These are phyloP conservation scores for Penicillium turbatum DNA, from an alignment of 495 filamentous ascomycete genomes.

Conservation along the genomic window DNA sequence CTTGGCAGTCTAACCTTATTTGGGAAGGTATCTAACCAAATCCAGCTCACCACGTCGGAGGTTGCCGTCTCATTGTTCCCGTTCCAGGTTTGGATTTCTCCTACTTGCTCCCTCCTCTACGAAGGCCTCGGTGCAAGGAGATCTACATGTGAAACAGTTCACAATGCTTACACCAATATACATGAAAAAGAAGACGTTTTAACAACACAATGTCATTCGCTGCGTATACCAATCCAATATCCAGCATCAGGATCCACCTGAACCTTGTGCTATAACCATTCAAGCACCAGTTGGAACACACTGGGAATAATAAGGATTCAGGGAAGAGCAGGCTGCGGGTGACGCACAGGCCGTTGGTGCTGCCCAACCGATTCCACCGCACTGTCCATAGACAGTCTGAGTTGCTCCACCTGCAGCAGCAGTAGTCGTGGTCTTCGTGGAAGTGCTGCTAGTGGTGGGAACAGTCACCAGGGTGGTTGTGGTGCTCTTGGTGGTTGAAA, in stretches of 20 bases:
- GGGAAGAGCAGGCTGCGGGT: slow-evolving; percentile 38
- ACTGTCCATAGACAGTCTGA: slow-evolving; percentile 42
- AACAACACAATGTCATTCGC: not conserved
- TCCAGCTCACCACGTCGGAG: too few relatives aligned
- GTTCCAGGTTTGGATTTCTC: too few relatives aligned
- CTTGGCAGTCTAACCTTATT: too few relatives aligned
- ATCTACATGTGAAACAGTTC: too few relatives aligned
- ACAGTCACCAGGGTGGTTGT: not conserved
- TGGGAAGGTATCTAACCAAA: too few relatives aligned
- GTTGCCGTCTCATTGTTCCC: too few relatives aligned
- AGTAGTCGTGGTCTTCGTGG: slow-evolving; percentile 7
- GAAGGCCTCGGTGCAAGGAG: too few relatives aligned
- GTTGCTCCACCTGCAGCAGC: slow-evolving; percentile 11
- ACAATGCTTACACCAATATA: too few relatives aligned
- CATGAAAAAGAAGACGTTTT: not conserved
- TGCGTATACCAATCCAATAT: not conserved
- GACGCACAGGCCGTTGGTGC: slow-evolving; percentile 43
- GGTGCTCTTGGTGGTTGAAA: slow-evolving; percentile 5
- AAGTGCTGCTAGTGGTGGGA: slow-evolving; percentile 1
- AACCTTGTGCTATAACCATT: too few relatives aligned
- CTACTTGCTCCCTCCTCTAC: too few relatives aligned
- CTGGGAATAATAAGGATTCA: slow-evolving; percentile 50
- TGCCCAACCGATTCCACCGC: slow-evolving; percentile 45
- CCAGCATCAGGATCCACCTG: not conserved
- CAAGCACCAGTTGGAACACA: slow-evolving; percentile 33